Evolutionary conservation across 257 asterid species (phyloP), one percentile per base, ranked within the genome.

Genomic region (Pogostemon cablin): DNA sequence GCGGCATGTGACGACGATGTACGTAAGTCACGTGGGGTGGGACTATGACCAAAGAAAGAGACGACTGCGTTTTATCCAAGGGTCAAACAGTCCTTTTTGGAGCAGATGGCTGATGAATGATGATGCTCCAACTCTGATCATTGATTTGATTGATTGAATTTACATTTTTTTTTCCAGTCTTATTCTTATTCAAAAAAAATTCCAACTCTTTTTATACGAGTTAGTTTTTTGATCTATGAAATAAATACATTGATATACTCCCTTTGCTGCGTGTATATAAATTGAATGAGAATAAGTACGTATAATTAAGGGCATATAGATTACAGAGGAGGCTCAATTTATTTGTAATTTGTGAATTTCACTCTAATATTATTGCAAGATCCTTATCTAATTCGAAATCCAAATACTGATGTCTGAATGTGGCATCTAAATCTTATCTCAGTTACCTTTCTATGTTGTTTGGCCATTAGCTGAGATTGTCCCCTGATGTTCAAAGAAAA

Each of bases 1-100:
- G 77, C 50, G 70, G 78, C 58, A 61, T 74, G 74, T 70, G 80
- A 55, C 20, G 72, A 41, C 39, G 72, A 72, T 15, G 42, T 59
- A 66, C 52, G 74, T 61, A 67, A 40, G 73, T 79, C 83, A 75
- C 81, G 78, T 81, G 85, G 75, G n/a, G 73, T 68, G 72, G 67
- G 69, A 53, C 70, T 74, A 41, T 12, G 25, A 4, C 71, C 39
- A 44, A 3, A 35, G 66, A 25, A 41, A 60, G 64, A 6, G 75
- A 75, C 32, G 75, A 71, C 55, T 3, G 10, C 52, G 41, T 59
- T 71, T 59, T 46, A 38, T 53, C 75, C 66, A 68, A 41, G 70
- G 68, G 74, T 68, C 74, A 67, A 20, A 74, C 42, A 38, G 32
- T 10, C 8, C 59, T 20, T 53, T 53, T 53, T 2, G 64, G 44